Conservation (phyloP, 768 basidiomycete genomes). For the Tulasnella calospora region DNA sequence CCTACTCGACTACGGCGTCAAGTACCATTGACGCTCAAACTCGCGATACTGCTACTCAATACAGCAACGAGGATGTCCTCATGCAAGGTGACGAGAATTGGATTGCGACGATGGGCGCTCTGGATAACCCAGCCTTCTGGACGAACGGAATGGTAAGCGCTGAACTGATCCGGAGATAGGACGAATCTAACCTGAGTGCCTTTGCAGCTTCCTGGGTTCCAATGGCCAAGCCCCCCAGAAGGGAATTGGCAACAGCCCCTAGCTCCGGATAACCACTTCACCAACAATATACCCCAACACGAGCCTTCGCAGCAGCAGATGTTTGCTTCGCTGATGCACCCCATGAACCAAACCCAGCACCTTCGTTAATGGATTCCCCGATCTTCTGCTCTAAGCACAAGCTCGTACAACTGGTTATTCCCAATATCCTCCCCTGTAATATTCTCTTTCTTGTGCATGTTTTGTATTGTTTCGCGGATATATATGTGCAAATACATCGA, state of each 20-base stretch:
- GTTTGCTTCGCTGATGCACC: not conserved
- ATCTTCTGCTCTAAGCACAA: not conserved
- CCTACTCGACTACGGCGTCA: slow-evolving; percentile 13
- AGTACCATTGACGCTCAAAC: slow-evolving; percentile 16
- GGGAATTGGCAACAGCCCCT: not conserved
- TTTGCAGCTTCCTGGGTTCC: not conserved
- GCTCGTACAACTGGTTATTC: not conserved
- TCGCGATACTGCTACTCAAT: slow-evolving; percentile 20
- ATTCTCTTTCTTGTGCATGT: too few relatives aligned
- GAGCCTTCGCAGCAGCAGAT: not conserved
- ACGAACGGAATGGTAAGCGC: slow-evolving; percentile 8
- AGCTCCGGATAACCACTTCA: not conserved
- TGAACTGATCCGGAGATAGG: not conserved
- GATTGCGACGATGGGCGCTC: slow-evolving; percentile 23
- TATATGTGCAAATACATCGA: not conserved
- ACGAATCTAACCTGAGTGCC: not conserved
- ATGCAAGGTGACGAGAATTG: slow-evolving; percentile 23
- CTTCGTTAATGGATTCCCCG: not conserved
- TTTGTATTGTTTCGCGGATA: not conserved
- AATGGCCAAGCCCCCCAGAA: not conserved
- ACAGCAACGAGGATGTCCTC: slow-evolving; percentile 20
- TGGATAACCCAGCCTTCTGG: slow-evolving; percentile 24
- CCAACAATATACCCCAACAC: not conserved
- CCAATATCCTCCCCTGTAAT: too few relatives aligned
- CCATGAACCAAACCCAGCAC: not conserved